These are phyloP conservation scores for Carex pumila DNA, from an alignment of 176 grass and related monocot genomes.

Conservation along the genomic window DNA sequence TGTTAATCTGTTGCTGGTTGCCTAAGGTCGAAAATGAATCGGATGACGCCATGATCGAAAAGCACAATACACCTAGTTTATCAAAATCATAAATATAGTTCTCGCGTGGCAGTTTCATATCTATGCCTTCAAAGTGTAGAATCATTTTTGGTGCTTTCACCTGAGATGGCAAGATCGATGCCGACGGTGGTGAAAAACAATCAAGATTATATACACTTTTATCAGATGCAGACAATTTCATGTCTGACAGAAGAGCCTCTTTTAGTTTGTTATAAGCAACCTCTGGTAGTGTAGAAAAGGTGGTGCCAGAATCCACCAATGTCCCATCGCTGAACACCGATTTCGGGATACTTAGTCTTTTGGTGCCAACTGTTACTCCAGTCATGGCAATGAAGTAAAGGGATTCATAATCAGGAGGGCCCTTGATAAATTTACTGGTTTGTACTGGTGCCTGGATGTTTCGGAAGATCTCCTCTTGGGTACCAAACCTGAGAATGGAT, in stretches of 20 bases:
- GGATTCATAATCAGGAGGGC: conserved; percentile 6
- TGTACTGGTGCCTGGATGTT: conserved; percentile 16
- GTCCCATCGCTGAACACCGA: conserved; percentile 40
- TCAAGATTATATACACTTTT: neutral
- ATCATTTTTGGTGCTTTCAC: conserved; percentile 50
- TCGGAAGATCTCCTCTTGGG: conserved; percentile 28
- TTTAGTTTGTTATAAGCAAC: conserved; percentile 27
- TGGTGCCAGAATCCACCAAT: conserved; percentile 65
- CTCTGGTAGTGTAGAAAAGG: conserved; percentile 29
- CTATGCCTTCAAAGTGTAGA: conserved; percentile 52
- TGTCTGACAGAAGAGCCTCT: conserved; percentile 24
- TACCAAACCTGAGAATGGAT: conserved; percentile 48
- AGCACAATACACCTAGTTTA: conserved; percentile 25
- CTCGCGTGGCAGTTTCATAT: conserved; percentile 37
- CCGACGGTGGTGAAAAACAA: conserved; percentile 42
- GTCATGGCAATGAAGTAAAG: conserved; percentile 53
- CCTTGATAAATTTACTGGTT: conserved; percentile 32
- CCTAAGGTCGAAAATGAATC: no score
- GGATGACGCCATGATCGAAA: no score
- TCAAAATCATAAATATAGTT: conserved; percentile 46
- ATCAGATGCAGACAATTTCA: conserved; percentile 28
- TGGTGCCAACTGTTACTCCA: conserved; percentile 51
- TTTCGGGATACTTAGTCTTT: conserved; percentile 33
- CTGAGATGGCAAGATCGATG: neutral
- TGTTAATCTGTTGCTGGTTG: no score